Base-by-base conservation (phyloP, 192 early-diverging fungal genomes). In the Podila horticola region DNA sequence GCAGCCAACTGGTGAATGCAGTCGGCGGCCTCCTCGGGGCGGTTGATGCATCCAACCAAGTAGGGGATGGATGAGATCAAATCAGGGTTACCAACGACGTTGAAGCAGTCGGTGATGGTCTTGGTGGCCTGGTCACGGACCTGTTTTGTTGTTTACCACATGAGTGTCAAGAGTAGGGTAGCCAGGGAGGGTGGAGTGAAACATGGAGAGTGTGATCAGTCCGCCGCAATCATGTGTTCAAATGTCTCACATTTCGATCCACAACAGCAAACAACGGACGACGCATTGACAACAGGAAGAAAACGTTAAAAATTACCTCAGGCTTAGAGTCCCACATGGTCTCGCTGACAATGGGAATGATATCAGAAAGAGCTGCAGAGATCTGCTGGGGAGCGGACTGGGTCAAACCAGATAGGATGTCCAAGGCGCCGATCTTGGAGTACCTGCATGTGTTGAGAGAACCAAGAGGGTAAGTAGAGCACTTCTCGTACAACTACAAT, bases 281-380 rank as follows among this genome's bases (percentile, higher is more conserved):
- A 62, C 34, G 34, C 34, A 36, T 6, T 36, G 34, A 36, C 34
- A 45, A 19, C 12, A 36, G 36, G 11, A 59, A 26, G 11, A 26
- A 7, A 29, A 49, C 8, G 71, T 86, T 85, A 52, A 82, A 75
- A 72, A 75, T 74, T 65, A 92, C 90, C 73, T 93, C 91, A 57
- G 90, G 86, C 86, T 94, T 94, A 63, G 92, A 93, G 84, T 93
- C 94, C 90, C 92, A 93, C 89, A 95, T 93, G 64, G 86, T 87
- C 69, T 92, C 89, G 51, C 90, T 92, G 74, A 95, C 87, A 64
- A 86, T 84, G 51, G 93, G 93, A 38, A 94, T 88, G 67, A 95
- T 90, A 52, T 91, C 84, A 68, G 87, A 86, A 17, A 90, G 85
- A 66, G 73, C 74, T 34, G 81, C 66, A 58, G 84, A 82, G 75